phyloP scores from a whole-genome alignment of 192 early-diverging fungal species.

The Podochytrium sp. region DNA sequence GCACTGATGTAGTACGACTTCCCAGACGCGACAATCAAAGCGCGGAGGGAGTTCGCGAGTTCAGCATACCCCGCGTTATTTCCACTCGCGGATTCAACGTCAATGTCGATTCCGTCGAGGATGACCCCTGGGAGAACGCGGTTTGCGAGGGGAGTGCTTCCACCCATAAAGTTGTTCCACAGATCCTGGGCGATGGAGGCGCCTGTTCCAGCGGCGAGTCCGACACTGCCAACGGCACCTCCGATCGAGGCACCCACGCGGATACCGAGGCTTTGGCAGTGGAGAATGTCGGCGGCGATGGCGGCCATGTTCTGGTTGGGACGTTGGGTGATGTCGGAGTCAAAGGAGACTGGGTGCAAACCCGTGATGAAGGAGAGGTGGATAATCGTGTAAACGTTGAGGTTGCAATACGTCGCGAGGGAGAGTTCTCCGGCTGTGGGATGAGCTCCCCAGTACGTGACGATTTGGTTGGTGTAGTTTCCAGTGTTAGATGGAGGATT shows the following conservation, averaged over 20 bases:
- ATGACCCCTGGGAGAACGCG: constrained; percentile 65
- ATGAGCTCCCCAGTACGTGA: constrained; percentile 12
- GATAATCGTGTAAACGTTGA: background rate
- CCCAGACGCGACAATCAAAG: constrained; percentile 46
- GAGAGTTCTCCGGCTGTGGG: background rate
- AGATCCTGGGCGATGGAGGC: constrained; percentile 57
- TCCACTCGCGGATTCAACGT: constrained; percentile 49
- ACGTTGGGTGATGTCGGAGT: constrained; percentile 1
- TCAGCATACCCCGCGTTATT: constrained; percentile 55
- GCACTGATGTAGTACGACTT: constrained; percentile 62
- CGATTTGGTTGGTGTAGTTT: background rate
- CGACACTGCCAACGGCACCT: constrained; percentile 57
- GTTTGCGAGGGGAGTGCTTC: constrained; percentile 41
- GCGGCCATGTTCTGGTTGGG: background rate
- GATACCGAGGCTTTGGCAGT: constrained; percentile 70
- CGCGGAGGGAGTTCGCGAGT: constrained; percentile 49
- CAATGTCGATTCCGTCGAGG: constrained; percentile 66
- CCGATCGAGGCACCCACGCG: constrained; percentile 66
- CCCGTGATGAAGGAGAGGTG: background rate
- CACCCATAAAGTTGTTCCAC: constrained; percentile 67
- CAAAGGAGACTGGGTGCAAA: background rate
- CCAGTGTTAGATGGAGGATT: constrained; percentile 1
- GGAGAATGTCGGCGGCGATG: constrained; percentile 63
- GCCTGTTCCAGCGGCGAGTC: constrained; percentile 35
- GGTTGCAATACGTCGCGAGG: background rate